Evolutionary conservation across 306 rosid species (phyloP).

Genomic region (Cotoneaster glaucophyllus): DNA sequence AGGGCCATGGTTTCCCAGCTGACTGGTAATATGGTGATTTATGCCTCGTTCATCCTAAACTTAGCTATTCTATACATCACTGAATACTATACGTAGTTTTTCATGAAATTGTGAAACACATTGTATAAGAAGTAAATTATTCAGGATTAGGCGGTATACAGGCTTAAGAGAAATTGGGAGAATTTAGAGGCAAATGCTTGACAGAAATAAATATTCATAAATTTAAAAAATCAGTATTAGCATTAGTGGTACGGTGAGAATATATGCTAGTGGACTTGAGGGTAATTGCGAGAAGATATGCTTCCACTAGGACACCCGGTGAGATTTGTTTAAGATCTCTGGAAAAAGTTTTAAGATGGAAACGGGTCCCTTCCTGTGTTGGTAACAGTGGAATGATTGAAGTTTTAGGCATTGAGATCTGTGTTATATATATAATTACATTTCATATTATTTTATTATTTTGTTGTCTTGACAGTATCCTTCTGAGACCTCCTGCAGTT

Average conservation of each 20-base stretch:
- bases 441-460: neutral
- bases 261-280: neutral
- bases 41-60: slow-evolving; percentile 3
- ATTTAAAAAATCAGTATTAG: no score
- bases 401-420: neutral
- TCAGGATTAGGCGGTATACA: neutral
- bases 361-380: neutral
- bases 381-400: neutral
- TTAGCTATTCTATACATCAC: neutral
- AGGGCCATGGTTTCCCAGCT: slow-evolving; percentile 87
- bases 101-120: neutral
- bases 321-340: neutral
- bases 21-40: slow-evolving; percentile 63
- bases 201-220: neutral
- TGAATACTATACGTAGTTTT: neutral
- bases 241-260: neutral
- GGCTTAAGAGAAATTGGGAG: neutral
- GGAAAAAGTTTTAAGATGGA: neutral
- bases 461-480: slow-evolving; percentile 2
- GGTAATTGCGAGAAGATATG: neutral
- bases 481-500: neutral
- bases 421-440: neutral
- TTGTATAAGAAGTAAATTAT: neutral
- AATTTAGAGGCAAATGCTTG: neutral
- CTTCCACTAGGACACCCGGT: neutral